phyloP scores from a whole-genome alignment of 192 early-diverging fungal genomes.

The Backusella mclennaniae region DNA sequence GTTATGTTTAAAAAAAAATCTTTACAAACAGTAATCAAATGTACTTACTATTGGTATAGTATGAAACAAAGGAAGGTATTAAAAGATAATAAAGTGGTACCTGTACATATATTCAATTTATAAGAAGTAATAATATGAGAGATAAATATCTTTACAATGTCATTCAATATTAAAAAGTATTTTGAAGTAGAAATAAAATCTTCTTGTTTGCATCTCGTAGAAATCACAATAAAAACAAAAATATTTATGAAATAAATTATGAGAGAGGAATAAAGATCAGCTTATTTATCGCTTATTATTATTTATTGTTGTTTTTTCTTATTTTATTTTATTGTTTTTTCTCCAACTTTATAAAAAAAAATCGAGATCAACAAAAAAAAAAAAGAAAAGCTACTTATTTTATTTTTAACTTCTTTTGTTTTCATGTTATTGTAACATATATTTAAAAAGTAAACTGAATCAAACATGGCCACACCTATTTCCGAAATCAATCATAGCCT shows the following conservation, averaged over 20 bases:
- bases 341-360: not conserved
- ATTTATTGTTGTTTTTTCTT: not conserved
- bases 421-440: not conserved
- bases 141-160: not conserved
- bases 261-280: not conserved
- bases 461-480: not conserved
- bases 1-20: not conserved
- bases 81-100: not conserved
- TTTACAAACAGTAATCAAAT: no score
- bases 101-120: not conserved
- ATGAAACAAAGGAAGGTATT: not conserved
- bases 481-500: not conserved
- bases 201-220: constrained; percentile 6
- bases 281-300: constrained; percentile 1
- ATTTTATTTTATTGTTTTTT: not conserved
- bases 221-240: constrained; percentile 5
- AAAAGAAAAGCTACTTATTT: not conserved
- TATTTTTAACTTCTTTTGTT: not conserved
- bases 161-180: not conserved
- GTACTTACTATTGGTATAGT: no score
- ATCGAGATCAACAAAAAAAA: not conserved
- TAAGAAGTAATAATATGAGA: not conserved
- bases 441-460: not conserved
- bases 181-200: not conserved
- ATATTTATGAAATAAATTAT: constrained; percentile 3